phyloP scores from a whole-genome alignment of 2,329 filamentous ascomycete genomes.

The Penicillium sp. region DNA sequence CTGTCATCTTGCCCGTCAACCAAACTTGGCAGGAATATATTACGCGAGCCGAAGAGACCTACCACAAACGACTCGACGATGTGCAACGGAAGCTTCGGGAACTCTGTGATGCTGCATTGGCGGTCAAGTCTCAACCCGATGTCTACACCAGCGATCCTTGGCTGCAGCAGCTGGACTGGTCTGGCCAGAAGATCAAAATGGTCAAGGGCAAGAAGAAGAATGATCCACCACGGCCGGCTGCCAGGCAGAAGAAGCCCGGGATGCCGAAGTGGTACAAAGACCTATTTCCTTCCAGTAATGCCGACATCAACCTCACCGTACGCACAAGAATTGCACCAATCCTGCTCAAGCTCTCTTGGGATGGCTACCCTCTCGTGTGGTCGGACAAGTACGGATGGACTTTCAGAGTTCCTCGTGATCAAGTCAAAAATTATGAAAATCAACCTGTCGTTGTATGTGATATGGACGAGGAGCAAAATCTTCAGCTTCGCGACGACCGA shows the following conservation, averaged over 20 bases:
- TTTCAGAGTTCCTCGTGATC: constrained; percentile 64
- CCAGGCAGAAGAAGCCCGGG: constrained; percentile 85
- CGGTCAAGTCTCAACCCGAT: constrained; percentile 62
- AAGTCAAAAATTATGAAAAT: constrained; percentile 60
- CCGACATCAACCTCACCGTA: constrained; percentile 68
- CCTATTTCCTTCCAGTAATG: constrained; percentile 64
- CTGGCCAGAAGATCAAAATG: constrained; percentile 85
- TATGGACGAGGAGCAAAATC: constrained; percentile 68
- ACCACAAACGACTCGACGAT: constrained; percentile 67
- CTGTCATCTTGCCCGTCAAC: constrained; percentile 86
- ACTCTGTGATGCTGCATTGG: constrained; percentile 70
- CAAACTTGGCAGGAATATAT: constrained; percentile 83
- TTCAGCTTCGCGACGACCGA: constrained; percentile 59
- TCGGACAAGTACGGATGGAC: constrained; percentile 91
- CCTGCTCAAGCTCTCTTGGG: constrained; percentile 78
- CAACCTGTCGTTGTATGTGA: constrained; percentile 70
- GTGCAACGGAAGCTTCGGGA: constrained; percentile 68
- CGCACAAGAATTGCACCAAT: constrained; percentile 82
- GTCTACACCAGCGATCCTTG: constrained; percentile 77
- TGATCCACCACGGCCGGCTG: constrained; percentile 69
- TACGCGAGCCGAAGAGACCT: constrained; percentile 75
- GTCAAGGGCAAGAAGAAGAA: constrained; percentile 83
- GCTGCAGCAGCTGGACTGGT: constrained; percentile 92
- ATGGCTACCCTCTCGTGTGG: constrained; percentile 84
- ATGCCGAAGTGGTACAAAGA: constrained; percentile 97